Conservation (phyloP, 768 basidiomycete species). For the Sporobolomyces roseus region DNA sequence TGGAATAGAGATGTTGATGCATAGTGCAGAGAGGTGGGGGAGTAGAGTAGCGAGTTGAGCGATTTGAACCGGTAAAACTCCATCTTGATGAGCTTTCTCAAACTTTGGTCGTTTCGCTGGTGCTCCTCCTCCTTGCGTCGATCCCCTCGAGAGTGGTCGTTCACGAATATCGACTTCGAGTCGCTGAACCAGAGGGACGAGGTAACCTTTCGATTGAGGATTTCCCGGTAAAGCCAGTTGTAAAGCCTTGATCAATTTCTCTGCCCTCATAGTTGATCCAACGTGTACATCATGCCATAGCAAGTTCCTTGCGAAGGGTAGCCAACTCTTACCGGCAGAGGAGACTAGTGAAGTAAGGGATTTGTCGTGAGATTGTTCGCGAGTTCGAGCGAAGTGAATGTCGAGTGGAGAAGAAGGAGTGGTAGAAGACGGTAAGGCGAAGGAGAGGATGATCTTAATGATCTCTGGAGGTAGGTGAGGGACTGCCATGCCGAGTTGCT, state of each 20-base stretch:
- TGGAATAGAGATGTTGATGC: not conserved
- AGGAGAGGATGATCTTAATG: not conserved
- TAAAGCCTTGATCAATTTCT: not conserved
- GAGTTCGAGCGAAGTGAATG: conserved; percentile 2
- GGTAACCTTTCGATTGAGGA: conserved; percentile 1
- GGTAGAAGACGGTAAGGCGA: not conserved
- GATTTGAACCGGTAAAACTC: not conserved
- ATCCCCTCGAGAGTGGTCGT: not conserved
- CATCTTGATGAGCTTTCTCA: not conserved
- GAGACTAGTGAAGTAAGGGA: not conserved
- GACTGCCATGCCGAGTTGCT: not conserved
- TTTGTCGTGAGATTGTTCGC: not conserved
- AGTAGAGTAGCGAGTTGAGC: not conserved
- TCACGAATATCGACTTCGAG: not conserved
- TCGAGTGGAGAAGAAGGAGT: not conserved
- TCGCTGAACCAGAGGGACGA: not conserved
- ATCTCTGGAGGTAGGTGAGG: conserved; percentile 5
- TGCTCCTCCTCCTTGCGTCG: not conserved
- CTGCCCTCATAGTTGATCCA: not conserved
- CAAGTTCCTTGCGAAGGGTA: not conserved
- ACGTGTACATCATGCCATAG: conserved; percentile 4
- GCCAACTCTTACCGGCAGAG: not conserved
- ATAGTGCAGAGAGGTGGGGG: not conserved
- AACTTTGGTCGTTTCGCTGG: not conserved
- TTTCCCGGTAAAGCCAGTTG: not conserved